Evolutionary conservation across 1,139 yeast species (phyloP).

Genomic region (Geotrichum candidum): DNA sequence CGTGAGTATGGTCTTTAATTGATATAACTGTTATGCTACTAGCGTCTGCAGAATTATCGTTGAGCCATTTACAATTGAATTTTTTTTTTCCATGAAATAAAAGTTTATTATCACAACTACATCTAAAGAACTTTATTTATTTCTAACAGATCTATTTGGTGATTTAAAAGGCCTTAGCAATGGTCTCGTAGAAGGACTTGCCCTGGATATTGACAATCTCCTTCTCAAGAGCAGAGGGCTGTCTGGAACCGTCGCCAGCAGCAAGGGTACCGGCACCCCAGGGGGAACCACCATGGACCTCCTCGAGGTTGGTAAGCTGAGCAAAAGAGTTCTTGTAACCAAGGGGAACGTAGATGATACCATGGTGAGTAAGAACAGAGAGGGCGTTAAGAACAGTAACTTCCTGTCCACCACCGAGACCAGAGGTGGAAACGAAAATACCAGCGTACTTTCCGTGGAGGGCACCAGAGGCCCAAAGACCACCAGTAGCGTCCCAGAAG

Average conservation of each 20-base stretch:
- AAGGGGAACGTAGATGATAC: conserved; percentile 19
- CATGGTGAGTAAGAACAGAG: conserved; percentile 49
- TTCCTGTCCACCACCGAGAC: conserved; percentile 78
- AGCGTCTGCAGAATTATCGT: neutral
- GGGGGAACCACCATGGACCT: conserved; percentile 70
- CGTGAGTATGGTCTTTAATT: conserved; percentile 15
- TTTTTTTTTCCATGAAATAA: too few species aligned
- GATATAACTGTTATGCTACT: neutral
- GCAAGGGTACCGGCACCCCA: conserved; percentile 38
- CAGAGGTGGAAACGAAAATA: conserved; percentile 64
- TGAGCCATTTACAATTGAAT: neutral
- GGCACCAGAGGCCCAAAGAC: conserved; percentile 67
- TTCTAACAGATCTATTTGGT: neutral
- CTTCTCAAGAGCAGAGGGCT: conserved; percentile 54
- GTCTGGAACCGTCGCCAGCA: conserved; percentile 68
- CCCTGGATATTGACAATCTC: conserved; percentile 59
- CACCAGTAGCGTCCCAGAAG: conserved; percentile 73
- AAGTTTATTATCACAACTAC: neutral
- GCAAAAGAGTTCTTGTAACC: conserved; percentile 60
- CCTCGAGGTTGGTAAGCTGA: conserved; percentile 50
- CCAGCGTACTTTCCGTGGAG: conserved; percentile 67
- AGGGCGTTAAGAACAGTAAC: conserved; percentile 54
- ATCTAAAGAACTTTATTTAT: neutral
- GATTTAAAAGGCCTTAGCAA: conserved; percentile 17
- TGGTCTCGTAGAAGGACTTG: conserved; percentile 42